These are phyloP conservation scores for Aspergillus funiculosus DNA, from an alignment of 495 filamentous ascomycete genomes.

Conservation along the genomic window DNA sequence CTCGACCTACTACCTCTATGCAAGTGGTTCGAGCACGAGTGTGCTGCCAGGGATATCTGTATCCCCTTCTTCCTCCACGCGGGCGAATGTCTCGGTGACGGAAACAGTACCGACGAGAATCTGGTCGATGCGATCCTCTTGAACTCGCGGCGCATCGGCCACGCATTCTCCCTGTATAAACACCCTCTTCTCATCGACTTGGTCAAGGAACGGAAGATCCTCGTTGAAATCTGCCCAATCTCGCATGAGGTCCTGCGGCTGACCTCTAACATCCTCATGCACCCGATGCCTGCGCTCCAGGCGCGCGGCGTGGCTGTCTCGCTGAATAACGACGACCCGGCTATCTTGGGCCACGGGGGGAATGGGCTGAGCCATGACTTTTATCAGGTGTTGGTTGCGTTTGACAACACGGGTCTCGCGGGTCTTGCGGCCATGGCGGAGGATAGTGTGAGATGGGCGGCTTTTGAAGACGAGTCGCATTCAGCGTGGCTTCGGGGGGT, in stretches of 20 bases:
- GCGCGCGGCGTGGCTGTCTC: constrained; percentile 35
- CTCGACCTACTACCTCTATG: constrained; percentile 10
- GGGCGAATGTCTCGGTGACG: constrained; percentile 15
- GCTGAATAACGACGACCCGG: constrained; percentile 84
- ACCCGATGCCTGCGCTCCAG: constrained; percentile 14
- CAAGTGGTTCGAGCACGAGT: constrained; percentile 14
- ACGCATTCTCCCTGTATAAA: constrained; percentile 15
- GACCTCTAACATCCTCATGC: constrained; percentile 13
- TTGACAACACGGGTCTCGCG: constrained; percentile 71
- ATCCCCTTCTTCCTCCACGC: constrained; percentile 18
- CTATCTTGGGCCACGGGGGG: constrained; percentile 70
- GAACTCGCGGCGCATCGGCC: constrained; percentile 13
- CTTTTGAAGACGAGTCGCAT: constrained; percentile 13
- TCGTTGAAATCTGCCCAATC: constrained; percentile 16
- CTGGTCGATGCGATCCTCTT: constrained; percentile 13
- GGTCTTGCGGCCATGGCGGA: constrained; percentile 19
- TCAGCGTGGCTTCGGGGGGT: constrained; percentile 7
- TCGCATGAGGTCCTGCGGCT: constrained; percentile 13
- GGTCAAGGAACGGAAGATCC: constrained; percentile 9
- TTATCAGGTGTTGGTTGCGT: constrained; percentile 83
- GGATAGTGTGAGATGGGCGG: constrained; percentile 15
- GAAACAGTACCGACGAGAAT: constrained; percentile 11
- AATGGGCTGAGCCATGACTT: constrained; percentile 84
- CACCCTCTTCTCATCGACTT: constrained; percentile 15
- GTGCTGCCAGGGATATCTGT: background rate